Percentiles rank a stretch among this genome's conserved stretches.
Conservation (phyloP, 2,329 filamentous ascomycete species). For the Fusarium siculi region DNA sequence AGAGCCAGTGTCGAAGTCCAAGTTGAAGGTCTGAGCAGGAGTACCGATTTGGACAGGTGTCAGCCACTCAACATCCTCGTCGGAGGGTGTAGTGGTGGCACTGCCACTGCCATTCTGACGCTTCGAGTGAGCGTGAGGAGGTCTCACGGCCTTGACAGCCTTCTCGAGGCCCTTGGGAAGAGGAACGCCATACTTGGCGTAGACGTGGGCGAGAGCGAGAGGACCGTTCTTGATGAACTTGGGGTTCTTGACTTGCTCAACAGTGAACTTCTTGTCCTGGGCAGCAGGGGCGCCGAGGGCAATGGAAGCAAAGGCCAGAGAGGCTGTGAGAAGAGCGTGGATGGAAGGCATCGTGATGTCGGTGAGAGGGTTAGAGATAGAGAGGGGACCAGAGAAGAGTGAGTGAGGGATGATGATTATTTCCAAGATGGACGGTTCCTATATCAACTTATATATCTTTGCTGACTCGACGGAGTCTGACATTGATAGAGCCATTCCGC, state of each 20-base stretch:
- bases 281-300: constrained; percentile 27
- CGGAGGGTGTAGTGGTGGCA: constrained; percentile 38
- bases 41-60: constrained; percentile 56
- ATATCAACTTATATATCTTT: not conserved
- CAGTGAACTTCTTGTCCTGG: constrained; percentile 39
- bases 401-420: not conserved
- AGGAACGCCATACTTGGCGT: constrained; percentile 51
- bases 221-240: constrained; percentile 50
- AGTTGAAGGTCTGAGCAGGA: constrained; percentile 54
- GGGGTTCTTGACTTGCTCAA: constrained; percentile 52
- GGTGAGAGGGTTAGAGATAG: not conserved
- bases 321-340: constrained; percentile 25
- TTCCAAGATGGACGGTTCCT: not conserved
- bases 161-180: constrained; percentile 46
- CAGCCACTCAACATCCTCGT: constrained; percentile 52
- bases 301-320: constrained; percentile 38
- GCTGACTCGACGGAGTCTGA: not conserved
- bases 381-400: not conserved
- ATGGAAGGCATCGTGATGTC: constrained; percentile 13
- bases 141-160: constrained; percentile 38
- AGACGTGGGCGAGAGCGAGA: constrained; percentile 48
- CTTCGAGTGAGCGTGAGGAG: constrained; percentile 26
- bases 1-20: constrained; percentile 60
- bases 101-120: constrained; percentile 46
- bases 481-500: not conserved